Evolutionary conservation across 306 rosid species (phyloP), one percentile per base, ranked within the genome.

Genomic region (Spatholobus suberectus): DNA sequence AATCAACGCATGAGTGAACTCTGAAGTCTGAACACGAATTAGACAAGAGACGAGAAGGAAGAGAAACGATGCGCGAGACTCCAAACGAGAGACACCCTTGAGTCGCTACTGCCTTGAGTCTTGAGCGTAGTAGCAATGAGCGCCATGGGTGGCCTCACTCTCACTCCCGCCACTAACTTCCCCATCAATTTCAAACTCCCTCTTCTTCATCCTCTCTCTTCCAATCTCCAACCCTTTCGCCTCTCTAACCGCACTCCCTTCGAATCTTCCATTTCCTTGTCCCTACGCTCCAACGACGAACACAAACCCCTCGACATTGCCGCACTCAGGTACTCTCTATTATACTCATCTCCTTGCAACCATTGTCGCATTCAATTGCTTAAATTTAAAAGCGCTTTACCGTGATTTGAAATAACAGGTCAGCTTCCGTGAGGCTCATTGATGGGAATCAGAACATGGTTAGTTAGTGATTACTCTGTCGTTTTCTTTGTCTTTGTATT

Each of bases 361-460:
- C 14, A 8, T 21, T 20, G 11, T 55, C 8, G 2, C 14, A 10
- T 57, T 57, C 17, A 0, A 57, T 57, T 57, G 17, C 21, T 26
- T 2, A 24, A 11, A 12, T 55, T 26, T 2, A 24, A 11, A 12
- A 58, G 7, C 17, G 4, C 17, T 55, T 57, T 75, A 10, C 51
- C 24, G 32, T 68, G 58, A 23, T 62, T 66, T 75, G 80, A 73
- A 79, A 83, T 4, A 5, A 24, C 66, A 93, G 96, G 93, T 91
- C 96, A 65, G 88, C 70, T 76, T 66, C 85, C n/a, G 96, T 93
- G 85, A 91, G 97, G 87, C 90, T 93, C 59, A 91, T 93, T 79
- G 97, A 91, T 74, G 87, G 73, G 71, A 75, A 81, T 82, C 96
- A 93, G 82, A 92, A 86, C 76, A 93, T 93, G 97, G 97, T 93